Base-by-base conservation (phyloP, 768 basidiomycete genomes). In the Asterophora lycoperdoides region DNA sequence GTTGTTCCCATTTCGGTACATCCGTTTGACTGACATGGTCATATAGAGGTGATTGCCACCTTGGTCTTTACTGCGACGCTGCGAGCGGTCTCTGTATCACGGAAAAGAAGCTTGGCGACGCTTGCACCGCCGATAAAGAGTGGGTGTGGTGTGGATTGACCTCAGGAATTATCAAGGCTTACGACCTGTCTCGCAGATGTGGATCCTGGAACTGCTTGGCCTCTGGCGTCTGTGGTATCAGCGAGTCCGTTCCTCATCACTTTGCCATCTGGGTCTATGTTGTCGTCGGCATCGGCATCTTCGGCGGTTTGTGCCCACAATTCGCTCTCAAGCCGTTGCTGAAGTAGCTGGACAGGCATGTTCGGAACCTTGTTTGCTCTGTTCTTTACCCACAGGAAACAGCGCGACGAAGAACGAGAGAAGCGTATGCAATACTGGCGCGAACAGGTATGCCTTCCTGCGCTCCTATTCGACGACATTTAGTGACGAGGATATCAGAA, bases 361-460 rank as follows among this genome's bases (percentile, higher is more conserved):
- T 68, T 80, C 51, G 85, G 77, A 13, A 85, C 84, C 8, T 72
- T 92, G 35, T 66, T 80, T 44, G 75, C 77, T 3, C 71, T 94
- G 30, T 92, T 79, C 68, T 72, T 83, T 57, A 57, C 86, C 6
- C 90, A 93, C 58, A 71, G 83, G 33, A 79, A 80, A 56, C 79
- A 86, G 55, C 81, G 91, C 56, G 83, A 83, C 35, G 66, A 72
- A 49, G 89, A 93, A 59, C 84, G 88, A 39, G 84, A 88, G 68
- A 91, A 86, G 66, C 84, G 91, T 56, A 69, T 83, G 36, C 89
- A 91, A 62, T 93, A 93, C 68, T 93, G 91, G 85, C 83, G 84
- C 56, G 91, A 93, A 70, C 90, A 91, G 76, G 85, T 82, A 54
- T 42, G 57, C n/a, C 13, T 8, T 13, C 19, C 14, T 6, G 9